phyloP scores from a whole-genome alignment of 352 stramenopile species.

The Thraustotheca clavata region DNA sequence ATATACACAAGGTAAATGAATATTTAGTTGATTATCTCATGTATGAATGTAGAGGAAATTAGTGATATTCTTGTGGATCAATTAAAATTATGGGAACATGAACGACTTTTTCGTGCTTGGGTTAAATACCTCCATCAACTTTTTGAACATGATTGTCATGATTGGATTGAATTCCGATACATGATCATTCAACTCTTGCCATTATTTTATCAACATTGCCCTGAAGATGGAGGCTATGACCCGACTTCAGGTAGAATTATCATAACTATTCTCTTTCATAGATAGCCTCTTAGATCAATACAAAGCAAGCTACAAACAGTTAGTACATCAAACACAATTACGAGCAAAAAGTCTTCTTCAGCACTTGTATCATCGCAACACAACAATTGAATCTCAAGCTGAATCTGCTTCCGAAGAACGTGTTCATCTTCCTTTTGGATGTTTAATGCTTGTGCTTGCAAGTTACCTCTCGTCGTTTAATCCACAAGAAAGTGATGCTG shows the following conservation, averaged over 20 bases:
- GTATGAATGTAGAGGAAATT: conserved; percentile 35
- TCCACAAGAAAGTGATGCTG: conserved; percentile 56
- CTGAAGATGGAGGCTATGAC: neutral
- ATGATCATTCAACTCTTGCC: conserved; percentile 45
- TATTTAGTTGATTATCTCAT: neutral
- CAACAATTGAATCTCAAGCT: neutral
- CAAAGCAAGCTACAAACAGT: conserved; percentile 11
- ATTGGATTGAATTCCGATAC: conserved; percentile 59
- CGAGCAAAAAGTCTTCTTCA: neutral
- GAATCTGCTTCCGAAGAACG: neutral
- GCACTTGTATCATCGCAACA: conserved; percentile 10
- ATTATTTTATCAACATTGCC: conserved; percentile 29
- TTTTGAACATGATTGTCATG: conserved; percentile 37
- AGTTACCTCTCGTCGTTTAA: conserved; percentile 75
- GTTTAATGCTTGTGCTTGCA: conserved; percentile 60
- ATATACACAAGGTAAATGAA: conserved; percentile 38
- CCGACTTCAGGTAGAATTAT: conserved; percentile 9
- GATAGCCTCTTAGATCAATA: neutral
- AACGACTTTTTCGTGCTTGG: conserved; percentile 45
- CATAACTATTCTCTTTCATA: no score
- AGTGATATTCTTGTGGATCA: conserved; percentile 53
- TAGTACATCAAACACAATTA: conserved; percentile 12
- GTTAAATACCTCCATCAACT: conserved; percentile 39
- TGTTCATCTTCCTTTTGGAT: conserved; percentile 24
- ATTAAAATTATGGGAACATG: conserved; percentile 31